These are phyloP conservation scores for Pistacia vera DNA, from an alignment of 345 rosid species.

Conservation along the genomic window DNA sequence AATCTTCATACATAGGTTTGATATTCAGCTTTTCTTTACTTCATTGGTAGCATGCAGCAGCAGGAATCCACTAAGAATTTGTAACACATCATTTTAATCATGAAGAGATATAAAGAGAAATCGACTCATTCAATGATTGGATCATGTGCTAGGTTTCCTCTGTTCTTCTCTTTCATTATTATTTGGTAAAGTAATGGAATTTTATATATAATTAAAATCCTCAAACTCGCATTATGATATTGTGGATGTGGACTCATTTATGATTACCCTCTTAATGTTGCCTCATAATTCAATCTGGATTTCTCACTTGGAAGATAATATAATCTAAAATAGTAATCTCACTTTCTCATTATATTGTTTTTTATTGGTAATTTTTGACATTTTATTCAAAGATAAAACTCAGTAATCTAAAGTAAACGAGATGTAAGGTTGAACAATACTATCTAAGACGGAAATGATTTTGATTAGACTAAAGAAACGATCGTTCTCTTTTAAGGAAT, in stretches of 20 bases:
- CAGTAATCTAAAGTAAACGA: too few species aligned
- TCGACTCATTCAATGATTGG: background rate
- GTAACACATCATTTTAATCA: background rate
- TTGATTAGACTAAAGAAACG: too few species aligned
- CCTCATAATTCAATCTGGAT: slow-evolving; percentile 2
- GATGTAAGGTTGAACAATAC: too few species aligned
- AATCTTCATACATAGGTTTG: too few species aligned
- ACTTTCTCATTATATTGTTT: too few species aligned
- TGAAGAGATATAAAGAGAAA: background rate
- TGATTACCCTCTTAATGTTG: background rate
- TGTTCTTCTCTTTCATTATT: background rate
- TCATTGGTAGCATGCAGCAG: background rate
- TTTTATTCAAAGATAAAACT: too few species aligned
- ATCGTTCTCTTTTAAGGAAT: too few species aligned
- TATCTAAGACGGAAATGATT: too few species aligned
- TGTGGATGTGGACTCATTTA: background rate
- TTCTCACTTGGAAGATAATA: background rate
- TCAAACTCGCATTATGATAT: slow-evolving; percentile 9
- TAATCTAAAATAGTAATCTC: too few species aligned
- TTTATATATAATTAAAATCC: background rate
- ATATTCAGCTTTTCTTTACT: too few species aligned
- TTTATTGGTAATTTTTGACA: too few species aligned
- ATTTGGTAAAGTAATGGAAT: background rate
- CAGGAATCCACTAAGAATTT: background rate
- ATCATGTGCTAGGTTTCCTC: background rate